Base-by-base conservation (phyloP, 768 basidiomycete species). In the Suillus ampliporus region DNA sequence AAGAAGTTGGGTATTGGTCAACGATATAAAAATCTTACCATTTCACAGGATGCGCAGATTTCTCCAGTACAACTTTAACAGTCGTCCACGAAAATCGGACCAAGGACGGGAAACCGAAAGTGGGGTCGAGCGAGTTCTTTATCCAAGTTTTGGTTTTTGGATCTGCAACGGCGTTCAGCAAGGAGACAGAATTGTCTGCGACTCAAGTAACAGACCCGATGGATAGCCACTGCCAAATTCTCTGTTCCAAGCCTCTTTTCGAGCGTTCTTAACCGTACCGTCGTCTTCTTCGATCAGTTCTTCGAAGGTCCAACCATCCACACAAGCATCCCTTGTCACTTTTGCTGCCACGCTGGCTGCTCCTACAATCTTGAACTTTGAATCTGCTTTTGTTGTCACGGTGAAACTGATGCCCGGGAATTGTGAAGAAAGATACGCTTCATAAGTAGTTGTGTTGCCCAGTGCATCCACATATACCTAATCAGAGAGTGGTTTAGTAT, bases 261-360 rank as follows among this genome's bases (percentile, higher is more conserved):
- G 23, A 38, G 53, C 3, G 43, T n/a, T 14, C 2, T 59, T 41
- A n/a, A 10, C 21, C 34, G 48, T 7, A 43, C 53, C 17, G 34
- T 38, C 31, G 19, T 28, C 15, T 51, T 61, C 61, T 40, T 69
- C 58, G 6, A 62, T 70, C 35, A 77, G 79, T 70, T 94, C 92
- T 74, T 92, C 87, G 66, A 89, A 96, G 11, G 81, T 71, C 97
- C 97, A 99, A 4, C 83, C 83, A 64, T 96, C 90, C 21, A 98
- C 81, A 75, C 94, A 95, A 8, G 90, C 87, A 70, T 99, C 97
- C 61, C 97, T 83, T 1, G 96, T 98, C 31, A 97, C 95, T 77
- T 99, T 99, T 2, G 97, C 97, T 3, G 95, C 95, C n/a, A 99
- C 94, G 73, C 93, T 95, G 2, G 97, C 97, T 7, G 97, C 97